Evolutionary conservation across 495 filamentous ascomycete species (phyloP), one percentile per base, ranked within the genome.

Genomic region (Cryomyces minteri): DNA sequence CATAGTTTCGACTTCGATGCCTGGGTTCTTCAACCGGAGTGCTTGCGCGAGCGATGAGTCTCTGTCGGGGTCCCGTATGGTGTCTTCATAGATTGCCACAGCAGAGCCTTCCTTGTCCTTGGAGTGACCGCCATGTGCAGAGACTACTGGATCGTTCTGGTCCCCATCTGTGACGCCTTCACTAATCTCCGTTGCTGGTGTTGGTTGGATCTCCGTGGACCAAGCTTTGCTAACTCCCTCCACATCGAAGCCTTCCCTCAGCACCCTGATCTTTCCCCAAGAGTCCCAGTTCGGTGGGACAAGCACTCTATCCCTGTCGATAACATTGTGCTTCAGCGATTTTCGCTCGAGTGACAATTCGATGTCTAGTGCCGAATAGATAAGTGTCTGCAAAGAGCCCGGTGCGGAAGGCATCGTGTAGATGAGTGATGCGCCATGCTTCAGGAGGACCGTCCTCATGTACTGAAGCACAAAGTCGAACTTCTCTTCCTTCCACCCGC

Each of bases 271-370:
- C 62, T 96, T 99, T 30, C 84, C 88, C 86, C 88, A 95, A 0
- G 87, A 94, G 60, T 99, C 90, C 92, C 92, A 96, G 58, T 94
- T 93, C 8, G 86, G 80, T 4, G 90, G 92, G 2, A 99, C 78
- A 0, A 94, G 68, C 32, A 96, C 81, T 67, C 88, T 93, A 59
- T 96, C 92, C 31, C 92, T 70, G 59, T 96, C 92, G 49, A 94
- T 92, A 44, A 94, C 82, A 55, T 96, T 95, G 61, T 90, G 83
- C 63, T 88, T 94, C 12, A 31, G 38, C 12, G 43, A 11, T 18
- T 85, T 77, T 57, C 80, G 74, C 61, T 86, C 84, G 9, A 92
- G 61, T 44, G 88, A 70, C n/a, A 85, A 93, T 48, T 84, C 82
- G 53, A 96, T 92, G 11, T 84, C 86, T 34, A 96, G 67, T 37